These are phyloP conservation scores for Heritiera littoralis DNA, from an alignment of 345 rosid species.

Conservation along the genomic window DNA sequence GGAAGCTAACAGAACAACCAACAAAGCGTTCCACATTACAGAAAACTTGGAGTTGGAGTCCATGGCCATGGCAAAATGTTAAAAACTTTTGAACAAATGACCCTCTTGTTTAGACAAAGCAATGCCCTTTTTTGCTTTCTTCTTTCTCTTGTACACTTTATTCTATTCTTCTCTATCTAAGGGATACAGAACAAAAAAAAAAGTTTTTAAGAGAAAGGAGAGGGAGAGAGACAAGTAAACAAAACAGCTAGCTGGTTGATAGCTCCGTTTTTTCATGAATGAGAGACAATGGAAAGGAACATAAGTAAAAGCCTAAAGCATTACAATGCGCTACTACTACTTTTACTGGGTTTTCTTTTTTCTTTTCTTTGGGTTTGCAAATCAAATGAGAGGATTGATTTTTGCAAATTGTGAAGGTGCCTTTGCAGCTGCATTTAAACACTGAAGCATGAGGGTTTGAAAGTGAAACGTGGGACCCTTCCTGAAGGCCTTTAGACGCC, in stretches of 20 bases:
- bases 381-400: background rate
- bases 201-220: background rate
- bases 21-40: slow-evolving; percentile 50
- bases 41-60: slow-evolving; percentile 40
- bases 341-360: background rate
- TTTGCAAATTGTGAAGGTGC: slow-evolving; percentile 34
- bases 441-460: slow-evolving; percentile 25
- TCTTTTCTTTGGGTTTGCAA: background rate
- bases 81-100: background rate
- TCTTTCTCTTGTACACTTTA: slow-evolving; percentile 38
- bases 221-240: slow-evolving; percentile 22
- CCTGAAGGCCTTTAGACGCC: slow-evolving; percentile 35
- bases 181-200: slow-evolving; percentile 29
- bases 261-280: slow-evolving; percentile 17
- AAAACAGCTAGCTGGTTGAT: slow-evolving; percentile 23
- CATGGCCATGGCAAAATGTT: slow-evolving; percentile 27
- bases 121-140: slow-evolving; percentile 31
- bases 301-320: slow-evolving; percentile 8
- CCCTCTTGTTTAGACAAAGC: slow-evolving; percentile 31
- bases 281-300: slow-evolving; percentile 27
- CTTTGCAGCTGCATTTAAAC: slow-evolving; percentile 55
- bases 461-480: slow-evolving; percentile 36
- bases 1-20: slow-evolving; percentile 38
- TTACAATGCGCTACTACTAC: background rate
- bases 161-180: slow-evolving; percentile 37